Evolutionary conservation across 257 asterid genomes (phyloP).

Genomic region (Haberlea rhodopensis): DNA sequence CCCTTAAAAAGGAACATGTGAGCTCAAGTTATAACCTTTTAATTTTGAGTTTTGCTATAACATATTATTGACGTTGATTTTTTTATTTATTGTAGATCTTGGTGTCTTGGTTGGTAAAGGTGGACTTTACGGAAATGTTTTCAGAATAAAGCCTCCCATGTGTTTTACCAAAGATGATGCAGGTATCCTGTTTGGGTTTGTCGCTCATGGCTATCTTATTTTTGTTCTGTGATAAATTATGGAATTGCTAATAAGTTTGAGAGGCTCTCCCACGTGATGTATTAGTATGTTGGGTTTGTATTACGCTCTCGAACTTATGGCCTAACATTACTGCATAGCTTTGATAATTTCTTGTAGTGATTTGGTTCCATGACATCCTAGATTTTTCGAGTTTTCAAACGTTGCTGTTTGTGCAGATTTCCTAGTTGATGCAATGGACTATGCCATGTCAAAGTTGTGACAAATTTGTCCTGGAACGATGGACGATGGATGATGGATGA

Average conservation of each 20-base stretch:
- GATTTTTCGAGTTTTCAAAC: background rate
- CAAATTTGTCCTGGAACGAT: constrained; percentile 12
- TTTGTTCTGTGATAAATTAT: no score
- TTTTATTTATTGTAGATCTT: constrained; percentile 50
- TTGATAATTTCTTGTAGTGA: background rate
- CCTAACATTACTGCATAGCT: background rate
- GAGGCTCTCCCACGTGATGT: background rate
- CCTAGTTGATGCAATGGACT: constrained; percentile 85
- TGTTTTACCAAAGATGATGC: constrained; percentile 86
- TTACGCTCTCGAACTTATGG: background rate
- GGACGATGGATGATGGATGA: no score
- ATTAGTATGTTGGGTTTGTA: no score
- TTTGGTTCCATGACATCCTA: background rate
- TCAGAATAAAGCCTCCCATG: constrained; percentile 98
- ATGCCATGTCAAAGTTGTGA: constrained; percentile 72
- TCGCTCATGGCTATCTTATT: no score
- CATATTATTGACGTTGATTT: constrained; percentile 2
- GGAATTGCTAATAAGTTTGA: background rate
- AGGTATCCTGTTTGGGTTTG: constrained; percentile 43
- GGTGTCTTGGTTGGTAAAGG: constrained; percentile 94
- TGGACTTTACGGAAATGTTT: constrained; percentile 88
- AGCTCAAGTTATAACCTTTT: background rate
- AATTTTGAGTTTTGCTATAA: background rate
- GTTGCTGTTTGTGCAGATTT: constrained; percentile 55
- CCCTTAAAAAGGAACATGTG: background rate